Percentiles rank a stretch among this genome's conserved stretches.
Evolutionary conservation across 148 eudicot genomes (phyloP).

Genomic region (Spergularia marina): DNA sequence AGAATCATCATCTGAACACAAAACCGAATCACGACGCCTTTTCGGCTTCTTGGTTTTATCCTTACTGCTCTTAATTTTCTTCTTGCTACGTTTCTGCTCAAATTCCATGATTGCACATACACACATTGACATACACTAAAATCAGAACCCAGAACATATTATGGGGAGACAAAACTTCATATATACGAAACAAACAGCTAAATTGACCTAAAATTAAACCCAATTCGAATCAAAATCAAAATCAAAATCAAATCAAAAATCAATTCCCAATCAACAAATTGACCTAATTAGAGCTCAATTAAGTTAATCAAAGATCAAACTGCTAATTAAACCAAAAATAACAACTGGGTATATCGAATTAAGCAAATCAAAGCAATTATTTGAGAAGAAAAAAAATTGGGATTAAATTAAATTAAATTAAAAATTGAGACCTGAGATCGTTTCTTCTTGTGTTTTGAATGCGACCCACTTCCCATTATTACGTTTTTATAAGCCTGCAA

Average conservation of each 20-base stretch:
- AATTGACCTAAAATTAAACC: not conserved
- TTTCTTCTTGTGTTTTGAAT: conserved; percentile 45
- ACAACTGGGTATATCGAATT: not conserved
- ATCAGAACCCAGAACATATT: too few species aligned
- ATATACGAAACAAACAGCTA: not conserved
- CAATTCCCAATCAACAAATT: not conserved
- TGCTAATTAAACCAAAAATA: too few species aligned
- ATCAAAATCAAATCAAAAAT: not conserved
- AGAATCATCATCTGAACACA: conserved; percentile 44
- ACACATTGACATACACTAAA: conserved; percentile 8
- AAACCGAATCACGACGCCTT: conserved; percentile 36
- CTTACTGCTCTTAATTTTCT: conserved; percentile 43
- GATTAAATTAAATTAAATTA: not conserved
- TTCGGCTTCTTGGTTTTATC: conserved; percentile 54
- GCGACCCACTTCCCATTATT: conserved; percentile 25
- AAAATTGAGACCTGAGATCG: conserved; percentile 42
- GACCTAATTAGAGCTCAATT: not conserved
- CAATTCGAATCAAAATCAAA: not conserved
- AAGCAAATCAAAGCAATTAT: not conserved
- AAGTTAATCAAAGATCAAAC: too few species aligned
- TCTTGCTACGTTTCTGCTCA: conserved; percentile 56
- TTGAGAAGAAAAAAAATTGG: not conserved
- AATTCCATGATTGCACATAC: conserved; percentile 11
- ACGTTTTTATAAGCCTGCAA: not conserved
- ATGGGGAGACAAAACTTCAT: not conserved